Percentiles rank a stretch among this genome's conserved stretches.
Evolutionary conservation across 73 alveolate species (phyloP).

Genomic region (Stentor coeruleus): DNA sequence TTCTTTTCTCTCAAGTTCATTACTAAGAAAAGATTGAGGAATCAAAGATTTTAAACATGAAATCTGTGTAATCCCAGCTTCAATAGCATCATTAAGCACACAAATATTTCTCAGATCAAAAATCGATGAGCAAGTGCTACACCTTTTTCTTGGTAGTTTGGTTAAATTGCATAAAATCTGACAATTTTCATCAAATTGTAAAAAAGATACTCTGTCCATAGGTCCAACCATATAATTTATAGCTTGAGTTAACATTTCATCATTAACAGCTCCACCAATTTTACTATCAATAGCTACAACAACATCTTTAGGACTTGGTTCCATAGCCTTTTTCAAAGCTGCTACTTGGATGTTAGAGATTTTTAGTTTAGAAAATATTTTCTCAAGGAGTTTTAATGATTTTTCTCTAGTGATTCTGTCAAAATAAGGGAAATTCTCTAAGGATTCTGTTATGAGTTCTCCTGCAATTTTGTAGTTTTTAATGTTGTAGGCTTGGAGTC

Average conservation of each 20-base stretch:
- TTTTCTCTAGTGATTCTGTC: background rate
- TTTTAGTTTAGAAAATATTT: background rate
- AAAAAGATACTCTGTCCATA: background rate
- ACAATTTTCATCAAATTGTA: constrained; percentile 4
- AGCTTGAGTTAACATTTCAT: background rate
- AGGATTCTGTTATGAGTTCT: background rate
- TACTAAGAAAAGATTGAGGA: background rate
- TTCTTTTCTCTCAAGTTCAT: background rate
- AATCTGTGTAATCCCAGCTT: background rate
- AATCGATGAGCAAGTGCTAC: background rate
- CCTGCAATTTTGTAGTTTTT: background rate
- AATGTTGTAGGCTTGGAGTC: background rate
- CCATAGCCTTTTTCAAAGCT: background rate
- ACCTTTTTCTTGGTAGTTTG: background rate
- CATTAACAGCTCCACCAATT: background rate
- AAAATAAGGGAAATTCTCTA: background rate
- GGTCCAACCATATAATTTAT: background rate
- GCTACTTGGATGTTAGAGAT: background rate
- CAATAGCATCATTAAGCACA: background rate
- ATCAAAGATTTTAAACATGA: background rate
- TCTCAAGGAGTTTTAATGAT: background rate
- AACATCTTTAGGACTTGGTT: background rate
- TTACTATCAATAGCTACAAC: constrained; percentile 1
- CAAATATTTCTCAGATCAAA: background rate
- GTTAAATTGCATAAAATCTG: background rate